Evolutionary conservation across 305 asterid genomes (phyloP).

Genomic region (Fraxinus paxiana): DNA sequence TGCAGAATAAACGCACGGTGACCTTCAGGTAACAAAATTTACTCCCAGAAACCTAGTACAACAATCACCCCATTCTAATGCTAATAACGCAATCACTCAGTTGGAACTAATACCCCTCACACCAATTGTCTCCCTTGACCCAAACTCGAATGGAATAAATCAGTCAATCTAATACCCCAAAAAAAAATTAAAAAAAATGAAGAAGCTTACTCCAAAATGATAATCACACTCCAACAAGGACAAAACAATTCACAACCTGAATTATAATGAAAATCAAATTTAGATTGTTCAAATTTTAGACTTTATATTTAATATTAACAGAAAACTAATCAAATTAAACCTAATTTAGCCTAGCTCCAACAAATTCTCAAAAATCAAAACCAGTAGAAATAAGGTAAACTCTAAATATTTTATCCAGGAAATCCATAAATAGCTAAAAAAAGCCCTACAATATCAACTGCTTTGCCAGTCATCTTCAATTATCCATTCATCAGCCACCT

Average conservation of each 20-base stretch:
- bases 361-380: slow-evolving; percentile 3
- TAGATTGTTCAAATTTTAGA: not conserved
- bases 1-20: not conserved
- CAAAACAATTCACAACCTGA: not conserved
- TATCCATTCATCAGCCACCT: not conserved
- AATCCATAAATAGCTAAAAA: not conserved
- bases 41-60: slow-evolving; percentile 10
- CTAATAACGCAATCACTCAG: not conserved
- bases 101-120: not conserved
- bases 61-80: not conserved
- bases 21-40: not conserved
- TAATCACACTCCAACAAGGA: not conserved
- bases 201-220: not conserved
- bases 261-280: not conserved
- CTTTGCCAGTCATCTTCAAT: not conserved
- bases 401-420: not conserved
- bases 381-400: not conserved
- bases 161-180: not conserved
- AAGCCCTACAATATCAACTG: not conserved
- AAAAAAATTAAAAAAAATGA: not conserved
- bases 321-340: not conserved
- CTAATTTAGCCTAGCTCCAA: not conserved
- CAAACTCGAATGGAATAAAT: not conserved
- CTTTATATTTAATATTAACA: not conserved
- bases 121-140: not conserved